These are phyloP conservation scores for Sugiyamaella xylanicola DNA, from an alignment of 1,139 yeast species.

Conservation along the genomic window DNA sequence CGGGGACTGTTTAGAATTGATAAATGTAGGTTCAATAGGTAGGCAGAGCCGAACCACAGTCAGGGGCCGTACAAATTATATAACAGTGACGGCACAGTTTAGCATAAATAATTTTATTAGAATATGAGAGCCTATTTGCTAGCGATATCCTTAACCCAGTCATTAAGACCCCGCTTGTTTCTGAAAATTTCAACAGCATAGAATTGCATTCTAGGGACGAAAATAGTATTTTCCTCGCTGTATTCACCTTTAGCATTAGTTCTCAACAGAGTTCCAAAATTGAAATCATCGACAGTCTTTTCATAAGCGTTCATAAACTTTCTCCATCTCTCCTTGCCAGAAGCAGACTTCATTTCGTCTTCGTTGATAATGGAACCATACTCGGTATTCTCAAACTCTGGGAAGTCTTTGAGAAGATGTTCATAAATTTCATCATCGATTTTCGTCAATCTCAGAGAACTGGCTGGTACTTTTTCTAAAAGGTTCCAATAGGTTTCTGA, in stretches of 20 bases:
- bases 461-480: constrained; percentile 72
- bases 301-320: constrained; percentile 80
- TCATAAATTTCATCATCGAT: constrained; percentile 79
- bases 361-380: constrained; percentile 64
- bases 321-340: constrained; percentile 92
- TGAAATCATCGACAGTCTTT: constrained; percentile 72
- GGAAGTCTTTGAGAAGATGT: constrained; percentile 71
- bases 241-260: constrained; percentile 70
- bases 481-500: constrained; percentile 85
- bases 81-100: too few relatives aligned
- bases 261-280: constrained; percentile 93
- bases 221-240: constrained; percentile 79
- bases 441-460: constrained; percentile 73
- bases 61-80: too few relatives aligned
- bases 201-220: constrained; percentile 90
- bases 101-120: too few relatives aligned
- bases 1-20: background rate
- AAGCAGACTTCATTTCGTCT: constrained; percentile 75
- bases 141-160: constrained; percentile 63
- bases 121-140: background rate
- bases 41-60: too few relatives aligned
- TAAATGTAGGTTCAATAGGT: too few relatives aligned
- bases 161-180: constrained; percentile 87
- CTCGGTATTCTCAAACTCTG: constrained; percentile 67
- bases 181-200: constrained; percentile 94